Evolutionary conservation across 495 filamentous ascomycete genomes (phyloP).

Genomic region (Penicillium maclennaniae): DNA sequence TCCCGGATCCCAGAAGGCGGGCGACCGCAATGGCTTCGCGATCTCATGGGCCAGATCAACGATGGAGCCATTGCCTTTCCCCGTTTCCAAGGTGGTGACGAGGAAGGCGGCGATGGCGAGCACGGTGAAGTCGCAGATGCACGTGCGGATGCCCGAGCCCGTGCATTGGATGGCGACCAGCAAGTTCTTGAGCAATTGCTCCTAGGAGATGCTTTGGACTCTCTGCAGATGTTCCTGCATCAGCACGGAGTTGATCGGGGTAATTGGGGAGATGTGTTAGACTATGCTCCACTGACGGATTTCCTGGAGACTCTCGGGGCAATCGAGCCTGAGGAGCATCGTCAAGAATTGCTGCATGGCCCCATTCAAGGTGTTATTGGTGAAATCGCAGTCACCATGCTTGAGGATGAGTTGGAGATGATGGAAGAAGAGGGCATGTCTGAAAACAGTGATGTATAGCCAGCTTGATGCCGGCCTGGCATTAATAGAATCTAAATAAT

Average conservation of each 20-base stretch:
- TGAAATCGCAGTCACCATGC: slow-evolving; percentile 37
- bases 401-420: slow-evolving; percentile 41
- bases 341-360: slow-evolving; percentile 30
- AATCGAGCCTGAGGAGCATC: slow-evolving; percentile 25
- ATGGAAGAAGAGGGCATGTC: slow-evolving; percentile 21
- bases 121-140: slow-evolving; percentile 1
- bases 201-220: slow-evolving; percentile 31
- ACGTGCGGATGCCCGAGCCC: slow-evolving; percentile 3
- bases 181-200: slow-evolving; percentile 38
- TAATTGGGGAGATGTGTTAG: slow-evolving; percentile 41
- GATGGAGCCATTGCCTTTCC: slow-evolving; percentile 29
- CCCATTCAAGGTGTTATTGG: slow-evolving; percentile 35
- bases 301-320: slow-evolving; percentile 35
- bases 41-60: slow-evolving; percentile 38
- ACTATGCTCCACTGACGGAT: slow-evolving; percentile 35
- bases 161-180: slow-evolving; percentile 28
- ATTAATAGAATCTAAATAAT: neutral
- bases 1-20: slow-evolving; percentile 30
- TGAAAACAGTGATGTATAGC: neutral
- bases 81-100: slow-evolving; percentile 11
- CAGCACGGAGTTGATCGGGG: slow-evolving; percentile 45
- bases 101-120: slow-evolving; percentile 8
- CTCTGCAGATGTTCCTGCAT: slow-evolving; percentile 34
- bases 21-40: slow-evolving; percentile 41
- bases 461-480: neutral